A percentile compares a stretch with the other conserved stretches of the same genome.
These are phyloP conservation scores for Candida khao-thaluensis DNA, from an alignment of 805 yeast species.

Conservation along the genomic window DNA sequence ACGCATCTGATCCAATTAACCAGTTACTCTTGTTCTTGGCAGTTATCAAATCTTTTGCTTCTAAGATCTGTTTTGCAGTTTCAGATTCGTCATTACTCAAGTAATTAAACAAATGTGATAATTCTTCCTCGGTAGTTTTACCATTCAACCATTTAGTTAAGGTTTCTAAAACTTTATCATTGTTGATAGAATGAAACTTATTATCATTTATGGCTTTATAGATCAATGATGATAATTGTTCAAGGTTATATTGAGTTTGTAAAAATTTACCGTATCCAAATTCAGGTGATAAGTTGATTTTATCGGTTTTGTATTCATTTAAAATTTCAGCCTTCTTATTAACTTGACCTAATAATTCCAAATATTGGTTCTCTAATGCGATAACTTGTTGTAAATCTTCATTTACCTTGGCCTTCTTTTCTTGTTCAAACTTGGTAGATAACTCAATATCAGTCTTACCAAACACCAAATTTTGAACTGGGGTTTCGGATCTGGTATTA, in stretches of 20 bases:
- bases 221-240: conserved; percentile 44
- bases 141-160: conserved; percentile 69
- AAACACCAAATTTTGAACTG: conserved; percentile 61
- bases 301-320: conserved; percentile 53
- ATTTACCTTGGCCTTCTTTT: conserved; percentile 19
- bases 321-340: conserved; percentile 55
- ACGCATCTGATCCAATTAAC: conserved; percentile 92
- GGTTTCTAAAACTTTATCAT: conserved; percentile 49
- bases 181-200: conserved; percentile 42
- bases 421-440: conserved; percentile 28
- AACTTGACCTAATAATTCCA: conserved; percentile 70
- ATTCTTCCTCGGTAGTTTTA: conserved; percentile 17
- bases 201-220: conserved; percentile 46
- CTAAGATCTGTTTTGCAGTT: conserved; percentile 46
- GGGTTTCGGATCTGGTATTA: conserved; percentile 52
- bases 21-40: conserved; percentile 54
- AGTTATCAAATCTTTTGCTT: conserved; percentile 44
- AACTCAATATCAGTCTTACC: conserved; percentile 45
- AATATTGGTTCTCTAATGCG: conserved; percentile 70
- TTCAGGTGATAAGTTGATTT: conserved; percentile 62
- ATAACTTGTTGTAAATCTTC: conserved; percentile 48
- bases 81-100: conserved; percentile 41
- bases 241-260: conserved; percentile 52
- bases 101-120: conserved; percentile 18
- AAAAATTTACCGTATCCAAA: conserved; percentile 81